Percentiles rank a stretch among this genome's conserved stretches.
phyloP scores from a whole-genome alignment of 257 asterid genomes.

The Nicotiana noctiflora region DNA sequence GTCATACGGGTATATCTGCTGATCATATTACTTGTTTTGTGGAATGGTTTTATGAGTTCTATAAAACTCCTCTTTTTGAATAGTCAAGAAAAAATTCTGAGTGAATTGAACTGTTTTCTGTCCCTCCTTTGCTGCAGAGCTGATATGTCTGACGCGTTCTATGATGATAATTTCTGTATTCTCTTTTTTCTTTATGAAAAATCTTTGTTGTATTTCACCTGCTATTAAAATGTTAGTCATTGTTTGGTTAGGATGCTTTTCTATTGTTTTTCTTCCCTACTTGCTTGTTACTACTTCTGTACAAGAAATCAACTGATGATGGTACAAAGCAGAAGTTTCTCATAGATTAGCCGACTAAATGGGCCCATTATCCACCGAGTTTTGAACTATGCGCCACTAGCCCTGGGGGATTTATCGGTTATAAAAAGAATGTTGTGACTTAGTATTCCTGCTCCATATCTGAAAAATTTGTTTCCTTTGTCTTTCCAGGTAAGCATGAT shows the following conservation, averaged over 20 bases:
- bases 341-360: background rate
- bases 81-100: background rate
- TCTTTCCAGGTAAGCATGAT: constrained; percentile 59
- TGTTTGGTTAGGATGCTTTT: background rate
- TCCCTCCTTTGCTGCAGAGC: background rate
- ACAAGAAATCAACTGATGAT: background rate
- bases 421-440: background rate
- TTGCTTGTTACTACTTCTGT: background rate
- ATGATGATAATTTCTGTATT: background rate
- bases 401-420: too few relatives aligned
- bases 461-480: background rate
- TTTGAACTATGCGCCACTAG: too few relatives aligned
- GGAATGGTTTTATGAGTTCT: background rate
- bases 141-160: background rate
- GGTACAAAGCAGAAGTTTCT: background rate
- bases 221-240: background rate
- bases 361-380: background rate
- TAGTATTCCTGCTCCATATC: background rate
- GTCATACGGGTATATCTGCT: background rate
- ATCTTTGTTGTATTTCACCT: background rate
- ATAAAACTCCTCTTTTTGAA: background rate
- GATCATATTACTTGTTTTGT: background rate
- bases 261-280: background rate
- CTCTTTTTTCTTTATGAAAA: background rate
- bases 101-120: constrained; percentile 1